These are phyloP conservation scores for Lepidium africanum DNA, from an alignment of 345 rosid species.

Conservation along the genomic window DNA sequence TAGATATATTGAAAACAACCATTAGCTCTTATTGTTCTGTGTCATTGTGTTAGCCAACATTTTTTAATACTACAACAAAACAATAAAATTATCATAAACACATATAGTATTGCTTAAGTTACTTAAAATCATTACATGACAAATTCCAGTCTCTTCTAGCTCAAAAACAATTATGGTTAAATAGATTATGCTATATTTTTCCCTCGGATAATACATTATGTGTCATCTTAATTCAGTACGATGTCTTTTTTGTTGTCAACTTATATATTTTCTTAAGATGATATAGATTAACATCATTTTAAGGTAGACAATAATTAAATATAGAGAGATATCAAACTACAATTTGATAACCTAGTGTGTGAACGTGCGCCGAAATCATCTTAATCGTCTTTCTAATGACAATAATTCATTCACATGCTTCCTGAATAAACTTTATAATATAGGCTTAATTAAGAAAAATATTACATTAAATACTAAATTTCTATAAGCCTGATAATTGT, in stretches of 20 bases:
- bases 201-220: not conserved
- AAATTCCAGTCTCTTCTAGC: not conserved
- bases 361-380: slow-evolving; percentile 19
- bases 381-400: too few relatives aligned
- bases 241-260: too few relatives aligned
- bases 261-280: too few relatives aligned
- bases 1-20: not conserved
- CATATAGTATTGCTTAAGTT: not conserved
- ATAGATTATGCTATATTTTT: not conserved
- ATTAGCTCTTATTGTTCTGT: not conserved
- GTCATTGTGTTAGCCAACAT: not conserved
- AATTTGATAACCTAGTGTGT: slow-evolving; percentile 13
- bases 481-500: not conserved
- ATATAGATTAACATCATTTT: not conserved
- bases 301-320: not conserved
- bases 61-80: not conserved
- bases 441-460: not conserved
- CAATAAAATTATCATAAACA: not conserved
- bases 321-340: not conserved
- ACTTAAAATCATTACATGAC: not conserved
- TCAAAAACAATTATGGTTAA: not conserved
- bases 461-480: not conserved
- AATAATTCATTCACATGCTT: slow-evolving; percentile 19
- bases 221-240: not conserved
- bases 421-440: not conserved